Evolutionary conservation across 108 stramenopile species (phyloP).

Genomic region (Hondaea fermentalgiana): DNA sequence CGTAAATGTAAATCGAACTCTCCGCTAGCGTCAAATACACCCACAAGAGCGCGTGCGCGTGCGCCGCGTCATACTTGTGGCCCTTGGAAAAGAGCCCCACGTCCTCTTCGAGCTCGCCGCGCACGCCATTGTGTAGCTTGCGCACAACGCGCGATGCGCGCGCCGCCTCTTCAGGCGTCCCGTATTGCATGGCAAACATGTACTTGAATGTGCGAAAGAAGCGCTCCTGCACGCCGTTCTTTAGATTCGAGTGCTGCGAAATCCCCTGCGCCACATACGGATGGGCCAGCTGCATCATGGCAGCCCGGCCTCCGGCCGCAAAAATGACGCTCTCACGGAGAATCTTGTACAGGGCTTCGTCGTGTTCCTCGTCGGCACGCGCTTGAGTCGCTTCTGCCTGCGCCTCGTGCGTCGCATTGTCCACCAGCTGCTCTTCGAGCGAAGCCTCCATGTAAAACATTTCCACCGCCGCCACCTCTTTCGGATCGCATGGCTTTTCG

Average conservation of each 20-base stretch:
- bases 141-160: not conserved
- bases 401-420: not conserved
- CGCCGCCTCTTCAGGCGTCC: not conserved
- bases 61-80: not conserved
- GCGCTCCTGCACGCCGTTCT: not conserved
- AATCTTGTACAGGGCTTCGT: not conserved
- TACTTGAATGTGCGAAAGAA: not conserved
- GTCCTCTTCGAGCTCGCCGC: not conserved
- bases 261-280: not conserved
- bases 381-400: not conserved
- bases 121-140: not conserved
- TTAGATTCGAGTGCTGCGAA: not conserved
- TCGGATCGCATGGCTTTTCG: not conserved
- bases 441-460: not conserved
- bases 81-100: not conserved
- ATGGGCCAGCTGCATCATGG: not conserved
- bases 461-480: not conserved
- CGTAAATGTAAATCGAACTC: not conserved
- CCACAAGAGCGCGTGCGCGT: not conserved
- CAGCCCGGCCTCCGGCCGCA: not conserved
- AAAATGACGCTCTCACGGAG: not conserved
- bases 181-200: slow-evolving; percentile 11
- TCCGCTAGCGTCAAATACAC: not conserved
- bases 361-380: not conserved
- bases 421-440: no score